Evolutionary conservation across 1,139 yeast species (phyloP), one percentile per base, ranked within the genome.

Genomic region (Suhomyces taliae): DNA sequence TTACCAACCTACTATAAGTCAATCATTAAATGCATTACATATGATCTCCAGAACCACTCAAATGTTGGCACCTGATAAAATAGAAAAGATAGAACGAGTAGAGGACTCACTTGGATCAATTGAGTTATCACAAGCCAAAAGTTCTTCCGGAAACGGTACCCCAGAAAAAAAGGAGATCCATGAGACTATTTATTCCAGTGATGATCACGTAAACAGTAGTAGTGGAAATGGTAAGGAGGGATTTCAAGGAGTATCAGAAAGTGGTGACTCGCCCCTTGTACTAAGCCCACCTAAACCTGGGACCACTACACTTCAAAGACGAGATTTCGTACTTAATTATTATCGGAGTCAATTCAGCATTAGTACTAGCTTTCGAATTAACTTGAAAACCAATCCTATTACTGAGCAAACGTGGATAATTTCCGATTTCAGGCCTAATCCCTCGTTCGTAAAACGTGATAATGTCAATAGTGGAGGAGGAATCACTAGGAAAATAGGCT

Each of bases 401-500:
- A 53, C 44, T 34, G 58, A 55, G 36, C 46, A 43, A 27, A 33
- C 37, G 32, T 79, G 83, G 83, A 67, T 69, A 11, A 58, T 72
- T 11, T 68, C 69, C 35, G 85, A 80, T 57, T 80, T 80, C 57
- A 66, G 66, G 42, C 69, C 69, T 4, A 77, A 78, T 49, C 72
- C 72, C 3, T 41, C 49, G 10, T 64, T 61, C 50, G 45, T 43
- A 11, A 57, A 54, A 27, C 58, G 59, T 26, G 53, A 53, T 31
- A 34, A 45, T 47, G 43, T 47, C 14, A 41, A 36, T 34, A 37
- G 43, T 1, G 47, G 45, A 7, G 47, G 45, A 7, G 52, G 47
- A 6, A 60, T 65, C 45, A 54, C 61, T 40, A 54, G 67, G 31
- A 51, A 56, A 42, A 33, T 61, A 44, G 66, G 73, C 54, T 63